phyloP scores from a whole-genome alignment of 345 rosid species.

The Zanthoxylum bungeanum region DNA sequence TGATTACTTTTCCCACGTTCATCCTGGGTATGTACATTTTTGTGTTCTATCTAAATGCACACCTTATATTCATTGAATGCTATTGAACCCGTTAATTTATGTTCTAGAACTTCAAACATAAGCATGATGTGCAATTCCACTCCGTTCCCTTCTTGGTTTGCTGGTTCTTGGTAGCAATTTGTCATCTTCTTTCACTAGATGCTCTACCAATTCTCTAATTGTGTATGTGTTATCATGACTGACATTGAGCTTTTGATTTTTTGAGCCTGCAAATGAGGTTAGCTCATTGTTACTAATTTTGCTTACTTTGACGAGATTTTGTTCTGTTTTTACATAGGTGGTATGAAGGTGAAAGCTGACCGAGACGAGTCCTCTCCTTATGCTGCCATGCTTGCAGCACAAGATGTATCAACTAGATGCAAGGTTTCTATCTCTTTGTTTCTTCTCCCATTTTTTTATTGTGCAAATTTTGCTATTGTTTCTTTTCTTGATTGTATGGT shows the following conservation, averaged over 20 bases:
- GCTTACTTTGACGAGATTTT: background rate
- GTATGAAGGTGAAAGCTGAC: too few species aligned
- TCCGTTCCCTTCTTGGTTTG: background rate
- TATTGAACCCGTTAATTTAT: background rate
- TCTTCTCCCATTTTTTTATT: background rate
- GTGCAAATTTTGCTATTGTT: background rate
- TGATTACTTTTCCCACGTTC: background rate
- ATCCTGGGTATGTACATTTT: background rate
- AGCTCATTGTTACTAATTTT: background rate
- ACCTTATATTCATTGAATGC: background rate
- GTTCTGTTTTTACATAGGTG: conserved; percentile 7
- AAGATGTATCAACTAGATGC: conserved; percentile 48
- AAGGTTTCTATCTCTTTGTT: conserved; percentile 31
- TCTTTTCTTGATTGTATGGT: background rate
- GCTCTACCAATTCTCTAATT: background rate
- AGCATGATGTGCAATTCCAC: background rate
- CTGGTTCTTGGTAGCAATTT: background rate
- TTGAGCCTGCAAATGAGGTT: background rate
- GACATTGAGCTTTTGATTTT: background rate
- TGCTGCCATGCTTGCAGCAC: conserved; percentile 61
- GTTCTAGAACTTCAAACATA: background rate
- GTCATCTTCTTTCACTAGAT: background rate
- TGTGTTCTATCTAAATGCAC: background rate
- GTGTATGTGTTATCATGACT: background rate
- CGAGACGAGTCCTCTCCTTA: conserved; percentile 56